These are phyloP conservation scores for Phycomyces blakesleeanus DNA, from an alignment of 192 early-diverging fungal genomes.

Conservation along the genomic window DNA sequence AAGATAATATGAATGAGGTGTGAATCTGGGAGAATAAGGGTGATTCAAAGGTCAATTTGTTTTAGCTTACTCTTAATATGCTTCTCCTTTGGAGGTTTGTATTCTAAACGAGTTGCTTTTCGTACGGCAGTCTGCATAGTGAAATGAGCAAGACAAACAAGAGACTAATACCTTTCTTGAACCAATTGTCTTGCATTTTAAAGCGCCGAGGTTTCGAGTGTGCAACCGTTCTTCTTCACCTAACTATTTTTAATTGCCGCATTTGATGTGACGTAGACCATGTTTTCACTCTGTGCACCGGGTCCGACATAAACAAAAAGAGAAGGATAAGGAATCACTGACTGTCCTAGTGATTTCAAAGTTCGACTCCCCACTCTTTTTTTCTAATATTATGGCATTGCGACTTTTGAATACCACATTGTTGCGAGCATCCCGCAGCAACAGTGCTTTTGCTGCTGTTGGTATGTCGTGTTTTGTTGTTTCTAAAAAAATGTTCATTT, in stretches of 20 bases:
- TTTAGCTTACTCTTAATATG: slow-evolving; percentile 68
- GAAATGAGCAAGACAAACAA: neutral
- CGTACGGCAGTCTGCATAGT: slow-evolving; percentile 54
- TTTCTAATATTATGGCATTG: slow-evolving; percentile 4
- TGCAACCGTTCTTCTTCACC: neutral
- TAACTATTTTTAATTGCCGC: neutral
- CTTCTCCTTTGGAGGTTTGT: slow-evolving; percentile 94
- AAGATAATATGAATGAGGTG: neutral
- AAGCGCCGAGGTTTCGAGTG: neutral
- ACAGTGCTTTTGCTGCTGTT: neutral
- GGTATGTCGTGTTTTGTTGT: neutral
- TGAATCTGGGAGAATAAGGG: neutral
- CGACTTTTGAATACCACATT: slow-evolving; percentile 1
- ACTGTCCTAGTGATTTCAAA: too few species aligned
- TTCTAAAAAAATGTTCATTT: neutral
- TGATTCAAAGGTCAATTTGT: neutral
- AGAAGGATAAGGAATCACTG: too few species aligned
- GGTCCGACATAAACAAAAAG: neutral
- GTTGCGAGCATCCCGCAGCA: slow-evolving; percentile 3
- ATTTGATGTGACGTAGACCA: neutral
- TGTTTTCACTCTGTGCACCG: neutral
- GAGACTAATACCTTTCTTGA: neutral
- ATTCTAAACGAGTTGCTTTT: slow-evolving; percentile 85
- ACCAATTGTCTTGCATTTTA: too few species aligned
- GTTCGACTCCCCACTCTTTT: too few species aligned